Percentiles rank a stretch among this genome's conserved stretches.
Evolutionary conservation across 2,329 filamentous ascomycete genomes (phyloP).

Genomic region (Emergomyces orientalis): DNA sequence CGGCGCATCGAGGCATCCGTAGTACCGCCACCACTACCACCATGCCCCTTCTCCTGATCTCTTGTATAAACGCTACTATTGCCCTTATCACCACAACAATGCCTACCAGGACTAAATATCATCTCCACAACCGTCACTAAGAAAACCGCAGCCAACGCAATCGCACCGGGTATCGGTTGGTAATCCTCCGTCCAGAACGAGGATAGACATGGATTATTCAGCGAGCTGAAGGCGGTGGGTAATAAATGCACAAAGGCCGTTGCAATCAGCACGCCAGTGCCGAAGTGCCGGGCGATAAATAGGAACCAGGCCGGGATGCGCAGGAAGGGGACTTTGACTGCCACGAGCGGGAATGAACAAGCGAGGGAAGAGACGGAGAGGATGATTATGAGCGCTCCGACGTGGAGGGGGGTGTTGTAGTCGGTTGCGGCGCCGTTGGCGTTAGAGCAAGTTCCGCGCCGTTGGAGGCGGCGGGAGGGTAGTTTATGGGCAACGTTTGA

Average conservation of each 20-base stretch:
- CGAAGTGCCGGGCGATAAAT: slow-evolving; percentile 63
- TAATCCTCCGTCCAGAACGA: slow-evolving; percentile 39
- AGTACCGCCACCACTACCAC: not conserved
- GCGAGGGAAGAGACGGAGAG: slow-evolving; percentile 46
- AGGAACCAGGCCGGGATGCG: slow-evolving; percentile 52
- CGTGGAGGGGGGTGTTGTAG: slow-evolving; percentile 57
- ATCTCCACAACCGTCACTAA: slow-evolving; percentile 46
- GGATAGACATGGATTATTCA: slow-evolving; percentile 55
- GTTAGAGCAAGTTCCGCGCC: slow-evolving; percentile 19
- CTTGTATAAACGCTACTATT: not conserved
- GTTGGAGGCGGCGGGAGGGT: slow-evolving; percentile 9
- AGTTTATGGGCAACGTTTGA: not conserved
- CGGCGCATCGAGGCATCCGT: slow-evolving; percentile 17
- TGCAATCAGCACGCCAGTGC: slow-evolving; percentile 76
- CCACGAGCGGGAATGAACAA: slow-evolving; percentile 58
- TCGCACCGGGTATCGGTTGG: slow-evolving; percentile 41
- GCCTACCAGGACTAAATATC: slow-evolving; percentile 40
- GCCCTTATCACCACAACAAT: slow-evolving; percentile 14
- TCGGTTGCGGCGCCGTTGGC: slow-evolving; percentile 15
- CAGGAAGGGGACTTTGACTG: slow-evolving; percentile 49
- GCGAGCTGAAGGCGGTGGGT: slow-evolving; percentile 57
- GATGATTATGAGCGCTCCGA: slow-evolving; percentile 56
- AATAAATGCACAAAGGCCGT: slow-evolving; percentile 75
- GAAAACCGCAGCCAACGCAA: slow-evolving; percentile 38
- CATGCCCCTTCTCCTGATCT: not conserved